A percentile compares a stretch with the other conserved stretches of the same genome.
Conservation (phyloP, 2,329 filamentous ascomycete genomes). For the Venturiaceae sp. region DNA sequence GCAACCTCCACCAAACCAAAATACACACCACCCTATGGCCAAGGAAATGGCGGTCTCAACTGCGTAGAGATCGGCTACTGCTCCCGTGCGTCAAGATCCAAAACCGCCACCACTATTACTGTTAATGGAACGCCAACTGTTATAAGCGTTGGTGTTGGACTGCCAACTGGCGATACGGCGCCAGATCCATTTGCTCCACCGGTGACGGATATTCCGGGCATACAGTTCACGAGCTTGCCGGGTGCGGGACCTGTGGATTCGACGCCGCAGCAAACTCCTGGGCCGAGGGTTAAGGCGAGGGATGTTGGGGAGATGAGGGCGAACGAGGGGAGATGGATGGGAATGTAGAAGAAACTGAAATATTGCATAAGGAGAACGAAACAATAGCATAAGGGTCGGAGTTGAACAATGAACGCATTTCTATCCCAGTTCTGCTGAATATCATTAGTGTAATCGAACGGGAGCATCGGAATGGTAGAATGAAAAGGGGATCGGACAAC, state of each 20-base stretch:
- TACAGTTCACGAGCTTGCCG: background rate
- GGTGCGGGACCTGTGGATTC: background rate
- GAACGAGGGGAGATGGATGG: background rate
- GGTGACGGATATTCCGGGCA: background rate
- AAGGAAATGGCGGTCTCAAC: constrained; percentile 2
- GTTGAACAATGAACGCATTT: too few species aligned
- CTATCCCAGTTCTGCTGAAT: too few species aligned
- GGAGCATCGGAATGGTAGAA: too few species aligned
- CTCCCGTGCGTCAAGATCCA: background rate
- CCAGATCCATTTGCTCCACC: background rate
- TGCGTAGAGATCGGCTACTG: constrained; percentile 7
- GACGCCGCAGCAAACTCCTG: background rate
- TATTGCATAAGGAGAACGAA: too few species aligned
- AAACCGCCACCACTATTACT: background rate
- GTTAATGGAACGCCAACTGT: background rate
- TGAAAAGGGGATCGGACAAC: too few species aligned
- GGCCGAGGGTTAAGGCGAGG: background rate
- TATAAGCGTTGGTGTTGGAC: background rate
- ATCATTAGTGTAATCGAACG: too few species aligned
- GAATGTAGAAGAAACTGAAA: too few species aligned
- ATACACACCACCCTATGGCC: constrained; percentile 2
- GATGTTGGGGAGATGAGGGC: background rate
- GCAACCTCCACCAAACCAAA: background rate
- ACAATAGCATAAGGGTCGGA: too few species aligned
- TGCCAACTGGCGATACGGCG: background rate